These are phyloP conservation scores for Kodamaea derodonti DNA, from an alignment of 1,139 yeast genomes.

Conservation along the genomic window DNA sequence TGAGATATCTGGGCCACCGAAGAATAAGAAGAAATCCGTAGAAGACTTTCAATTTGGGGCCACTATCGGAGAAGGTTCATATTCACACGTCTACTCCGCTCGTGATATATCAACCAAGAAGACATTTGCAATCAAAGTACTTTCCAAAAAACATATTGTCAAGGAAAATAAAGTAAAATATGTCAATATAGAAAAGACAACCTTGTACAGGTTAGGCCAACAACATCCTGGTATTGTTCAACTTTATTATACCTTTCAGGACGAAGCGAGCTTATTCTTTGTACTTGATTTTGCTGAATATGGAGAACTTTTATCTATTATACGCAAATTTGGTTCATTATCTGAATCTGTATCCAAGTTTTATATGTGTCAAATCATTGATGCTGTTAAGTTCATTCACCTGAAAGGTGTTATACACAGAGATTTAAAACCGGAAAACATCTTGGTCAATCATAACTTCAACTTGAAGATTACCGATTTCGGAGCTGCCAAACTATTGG, in stretches of 20 bases:
- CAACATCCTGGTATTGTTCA: constrained; percentile 67
- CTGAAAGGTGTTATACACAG: constrained; percentile 84
- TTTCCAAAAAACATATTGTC: constrained; percentile 71
- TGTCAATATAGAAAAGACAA: constrained; percentile 74
- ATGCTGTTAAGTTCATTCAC: constrained; percentile 84
- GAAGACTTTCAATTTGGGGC: constrained; percentile 71
- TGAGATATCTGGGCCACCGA: too few relatives aligned
- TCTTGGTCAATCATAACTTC: constrained; percentile 73
- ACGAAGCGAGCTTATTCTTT: constrained; percentile 65
- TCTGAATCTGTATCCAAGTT: constrained; percentile 52
- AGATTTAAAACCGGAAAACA: constrained; percentile 93
- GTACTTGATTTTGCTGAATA: constrained; percentile 77
- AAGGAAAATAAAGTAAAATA: constrained; percentile 77
- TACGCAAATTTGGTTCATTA: constrained; percentile 54
- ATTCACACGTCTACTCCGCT: constrained; percentile 71
- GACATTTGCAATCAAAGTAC: constrained; percentile 69
- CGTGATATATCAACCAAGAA: constrained; percentile 53
- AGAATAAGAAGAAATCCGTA: constrained; percentile 37
- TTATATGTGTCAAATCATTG: constrained; percentile 69
- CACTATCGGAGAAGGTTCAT: constrained; percentile 76
- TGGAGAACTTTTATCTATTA: constrained; percentile 67
- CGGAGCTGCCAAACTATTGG: constrained; percentile 88
- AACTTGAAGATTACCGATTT: constrained; percentile 92
- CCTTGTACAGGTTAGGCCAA: constrained; percentile 66
- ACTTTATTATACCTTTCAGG: constrained; percentile 75